A percentile compares a stretch with the other conserved stretches of the same genome.
phyloP scores from a whole-genome alignment of 805 yeast species.

The Candida multigemmis region DNA sequence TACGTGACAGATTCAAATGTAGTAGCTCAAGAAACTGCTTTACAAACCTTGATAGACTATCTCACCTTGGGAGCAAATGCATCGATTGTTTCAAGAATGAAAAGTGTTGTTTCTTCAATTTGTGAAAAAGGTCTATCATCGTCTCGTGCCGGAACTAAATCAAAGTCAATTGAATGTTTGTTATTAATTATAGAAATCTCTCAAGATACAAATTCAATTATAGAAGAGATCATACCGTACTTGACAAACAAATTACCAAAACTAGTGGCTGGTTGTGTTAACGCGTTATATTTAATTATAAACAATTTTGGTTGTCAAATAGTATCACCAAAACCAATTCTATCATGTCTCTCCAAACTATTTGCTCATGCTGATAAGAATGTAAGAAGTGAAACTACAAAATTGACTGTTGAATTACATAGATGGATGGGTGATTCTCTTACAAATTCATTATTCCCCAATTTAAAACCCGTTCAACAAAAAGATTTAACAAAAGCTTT shows the following conservation, averaged over 20 bases:
- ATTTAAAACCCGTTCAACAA: slow-evolving; percentile 86
- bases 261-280: slow-evolving; percentile 58
- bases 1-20: slow-evolving; percentile 76
- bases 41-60: slow-evolving; percentile 44
- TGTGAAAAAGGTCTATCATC: slow-evolving; percentile 81
- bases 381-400: slow-evolving; percentile 73
- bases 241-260: slow-evolving; percentile 65
- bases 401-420: slow-evolving; percentile 58
- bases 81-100: slow-evolving; percentile 28
- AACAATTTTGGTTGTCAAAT: slow-evolving; percentile 55
- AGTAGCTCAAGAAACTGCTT: slow-evolving; percentile 83
- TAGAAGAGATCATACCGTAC: slow-evolving; percentile 60
- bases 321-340: slow-evolving; percentile 46
- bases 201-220: slow-evolving; percentile 53
- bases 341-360: slow-evolving; percentile 53
- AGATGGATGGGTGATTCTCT: slow-evolving; percentile 66
- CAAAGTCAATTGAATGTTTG: slow-evolving; percentile 53
- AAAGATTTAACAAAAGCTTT: slow-evolving; percentile 70
- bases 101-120: slow-evolving; percentile 39
- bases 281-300: slow-evolving; percentile 48
- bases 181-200: slow-evolving; percentile 51
- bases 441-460: slow-evolving; percentile 51
- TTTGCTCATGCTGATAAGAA: slow-evolving; percentile 81
- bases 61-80: slow-evolving; percentile 48
- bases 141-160: slow-evolving; percentile 64